Base-by-base conservation (phyloP, 176 grass and related monocot genomes). In the Paspalum notatum region DNA sequence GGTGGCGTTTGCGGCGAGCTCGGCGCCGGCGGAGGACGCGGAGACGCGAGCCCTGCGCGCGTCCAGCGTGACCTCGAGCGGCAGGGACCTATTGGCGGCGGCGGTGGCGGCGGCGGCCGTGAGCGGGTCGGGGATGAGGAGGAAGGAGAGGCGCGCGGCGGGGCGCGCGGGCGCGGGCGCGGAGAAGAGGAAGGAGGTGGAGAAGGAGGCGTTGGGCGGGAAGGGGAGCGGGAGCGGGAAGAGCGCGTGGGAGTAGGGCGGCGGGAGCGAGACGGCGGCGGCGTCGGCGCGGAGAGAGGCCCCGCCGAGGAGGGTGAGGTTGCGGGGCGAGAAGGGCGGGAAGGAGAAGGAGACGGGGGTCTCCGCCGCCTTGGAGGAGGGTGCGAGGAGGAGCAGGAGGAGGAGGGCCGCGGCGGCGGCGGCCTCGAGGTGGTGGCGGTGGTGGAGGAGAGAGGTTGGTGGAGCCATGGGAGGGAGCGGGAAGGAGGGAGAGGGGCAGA, bases 91-190 rank as follows among this genome's bases (percentile, higher is more conserved):
- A 66, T 83, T 87, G 39, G 4, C 27, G 59, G 21, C 39, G 9
- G 17, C 26, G 67, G 45, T 44, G 69, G 20, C 24, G 38, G 72
- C n/a, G n/a, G 25, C 58, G 58, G 39, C 39, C 13, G 18, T 15
- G 76, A 75, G 20, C 24, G 38, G 72, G 56, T 87, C 72, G 55
- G 64, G 85, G 72, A 82, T 58, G 72, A 87, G 85, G 22, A 87
- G 1, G 72, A 87, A 77, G 85, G 79, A 77, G 47, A 82, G 79
- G 21, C 45, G 55, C 55, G 79, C 71, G 25, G 64, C 13, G 14
- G 85, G 79, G 44, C 37, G 62, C 43, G 78, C 32, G 32, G 32
- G 32, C 32, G 32, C 8, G 11, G 85, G 78, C 43, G 71, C 66
- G 17, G 51, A 12, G 62, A 87, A 52, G 53, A 87, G 52, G 45